phyloP scores from a whole-genome alignment of 2,329 filamentous ascomycete species.

The Periconia sp. region DNA sequence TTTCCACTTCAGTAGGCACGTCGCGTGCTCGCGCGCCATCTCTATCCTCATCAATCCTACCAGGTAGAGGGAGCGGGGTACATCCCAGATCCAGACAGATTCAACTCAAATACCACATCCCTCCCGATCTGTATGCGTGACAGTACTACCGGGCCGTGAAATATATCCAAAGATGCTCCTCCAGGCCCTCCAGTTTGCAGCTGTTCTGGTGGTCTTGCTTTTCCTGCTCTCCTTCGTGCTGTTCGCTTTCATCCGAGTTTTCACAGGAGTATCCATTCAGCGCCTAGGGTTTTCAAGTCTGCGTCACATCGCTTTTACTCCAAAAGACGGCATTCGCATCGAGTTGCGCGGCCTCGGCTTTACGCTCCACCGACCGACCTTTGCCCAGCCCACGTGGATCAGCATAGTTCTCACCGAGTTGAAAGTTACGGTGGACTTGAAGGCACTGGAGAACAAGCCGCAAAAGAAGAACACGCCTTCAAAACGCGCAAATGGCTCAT shows the following conservation, averaged over 20 bases:
- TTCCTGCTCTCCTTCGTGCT: slow-evolving; percentile 92
- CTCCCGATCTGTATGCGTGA: not conserved
- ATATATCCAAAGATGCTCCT: slow-evolving; percentile 14
- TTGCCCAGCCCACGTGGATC: slow-evolving; percentile 95
- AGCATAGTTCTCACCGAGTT: slow-evolving; percentile 87
- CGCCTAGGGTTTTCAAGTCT: slow-evolving; percentile 91
- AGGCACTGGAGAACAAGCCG: slow-evolving; percentile 55
- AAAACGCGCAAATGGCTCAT: slow-evolving; percentile 34
- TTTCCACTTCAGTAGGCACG: slow-evolving; percentile 22
- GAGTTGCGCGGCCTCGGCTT: slow-evolving; percentile 88
- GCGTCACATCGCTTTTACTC: slow-evolving; percentile 85
- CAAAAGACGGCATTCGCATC: slow-evolving; percentile 83
- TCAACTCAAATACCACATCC: not conserved
- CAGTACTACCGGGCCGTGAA: not conserved
- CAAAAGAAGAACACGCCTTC: slow-evolving; percentile 32
- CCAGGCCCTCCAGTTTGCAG: slow-evolving; percentile 67
- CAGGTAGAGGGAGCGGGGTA: slow-evolving; percentile 43
- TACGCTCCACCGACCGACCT: slow-evolving; percentile 88
- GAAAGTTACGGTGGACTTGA: slow-evolving; percentile 78
- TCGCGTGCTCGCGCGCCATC: slow-evolving; percentile 28
- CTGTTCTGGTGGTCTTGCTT: slow-evolving; percentile 80
- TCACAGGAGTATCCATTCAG: slow-evolving; percentile 94
- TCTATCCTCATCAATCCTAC: slow-evolving; percentile 20
- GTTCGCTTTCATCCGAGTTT: slow-evolving; percentile 88
- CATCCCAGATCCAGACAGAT: not conserved